Evolutionary conservation across 805 yeast genomes (phyloP), one percentile per base, ranked within the genome.

Genomic region (Phaffomyces antillensis): DNA sequence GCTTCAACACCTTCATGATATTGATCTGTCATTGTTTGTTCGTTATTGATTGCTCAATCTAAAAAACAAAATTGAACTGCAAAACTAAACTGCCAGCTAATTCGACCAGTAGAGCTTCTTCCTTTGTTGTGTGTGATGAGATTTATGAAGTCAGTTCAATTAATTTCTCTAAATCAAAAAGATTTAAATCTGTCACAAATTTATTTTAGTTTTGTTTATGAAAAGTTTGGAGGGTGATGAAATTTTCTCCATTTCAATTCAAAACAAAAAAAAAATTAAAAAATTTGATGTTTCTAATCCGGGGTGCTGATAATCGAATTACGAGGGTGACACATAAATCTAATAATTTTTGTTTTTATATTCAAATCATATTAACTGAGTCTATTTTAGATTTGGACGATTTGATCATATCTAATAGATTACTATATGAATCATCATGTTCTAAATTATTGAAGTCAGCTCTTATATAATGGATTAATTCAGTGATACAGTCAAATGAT

Each of bases 401-500:
- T 7, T 40, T 33, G n/a, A 47, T 42, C 2, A 34, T 35, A 3
- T 39, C 31, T 5, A 50, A 28, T 2, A 52, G 35, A 17, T 30
- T 39, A 18, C 46, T 50, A 26, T 52, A 52, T 4, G 38, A 20
- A 2, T 52, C 54, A 38, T 50, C 53, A 16, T 40, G 39, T 12
- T 40, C 49, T 18, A 44, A 17, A 24, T 44, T 47, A 33, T 52
- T 50, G 31, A 52, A 52, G 28, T 41, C 42, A 7, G 42, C 34
- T 10, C 52, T 37, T 15, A 57, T 45, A 33, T 50, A 52, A 30
- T 48, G 60, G 1, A 65, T 49, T 8, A 70, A 47, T 47, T 68
- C 73, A 0, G 63, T 58, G 1, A 68, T 48, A 50, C 73, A 68
- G 44, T 70, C 74, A 13, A 68, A 43, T 0, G 73, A 65, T 50